phyloP scores from a whole-genome alignment of 2,329 filamentous ascomycete genomes.

The Cladosporium sp. region DNA sequence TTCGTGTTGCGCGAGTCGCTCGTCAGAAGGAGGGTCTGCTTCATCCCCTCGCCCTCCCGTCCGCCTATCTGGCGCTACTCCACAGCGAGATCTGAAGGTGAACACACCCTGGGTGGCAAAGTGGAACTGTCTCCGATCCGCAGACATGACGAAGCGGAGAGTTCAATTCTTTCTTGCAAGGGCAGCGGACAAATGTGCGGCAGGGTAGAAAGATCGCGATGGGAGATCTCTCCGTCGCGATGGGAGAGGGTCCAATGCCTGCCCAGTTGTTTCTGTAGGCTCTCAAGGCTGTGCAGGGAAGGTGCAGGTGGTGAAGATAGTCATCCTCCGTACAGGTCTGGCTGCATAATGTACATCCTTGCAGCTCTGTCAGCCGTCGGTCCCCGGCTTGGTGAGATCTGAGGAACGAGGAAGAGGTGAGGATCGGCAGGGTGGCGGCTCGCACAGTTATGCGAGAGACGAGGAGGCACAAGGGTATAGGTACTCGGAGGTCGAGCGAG shows the following conservation, averaged over 20 bases:
- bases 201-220: not conserved
- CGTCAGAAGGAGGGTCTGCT: not conserved
- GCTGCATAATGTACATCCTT: not conserved
- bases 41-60: not conserved
- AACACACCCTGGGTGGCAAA: constrained; percentile 4
- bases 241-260: not conserved
- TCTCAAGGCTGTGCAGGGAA: not conserved
- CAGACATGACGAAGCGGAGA: not conserved
- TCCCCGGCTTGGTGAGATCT: not conserved
- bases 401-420: not conserved
- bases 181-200: not conserved
- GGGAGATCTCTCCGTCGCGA: not conserved
- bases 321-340: not conserved
- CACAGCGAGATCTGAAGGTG: not conserved
- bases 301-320: not conserved
- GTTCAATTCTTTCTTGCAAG: not conserved
- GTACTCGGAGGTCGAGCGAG: not conserved
- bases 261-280: too few relatives aligned
- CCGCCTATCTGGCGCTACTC: not conserved
- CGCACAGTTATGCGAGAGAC: constrained; percentile 5
- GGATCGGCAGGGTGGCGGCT: constrained; percentile 6
- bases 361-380: not conserved
- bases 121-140: not conserved
- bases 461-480: too few relatives aligned
- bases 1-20: not conserved